Conservation (phyloP, 257 asterid genomes). For the Thymus mandschuricus region DNA sequence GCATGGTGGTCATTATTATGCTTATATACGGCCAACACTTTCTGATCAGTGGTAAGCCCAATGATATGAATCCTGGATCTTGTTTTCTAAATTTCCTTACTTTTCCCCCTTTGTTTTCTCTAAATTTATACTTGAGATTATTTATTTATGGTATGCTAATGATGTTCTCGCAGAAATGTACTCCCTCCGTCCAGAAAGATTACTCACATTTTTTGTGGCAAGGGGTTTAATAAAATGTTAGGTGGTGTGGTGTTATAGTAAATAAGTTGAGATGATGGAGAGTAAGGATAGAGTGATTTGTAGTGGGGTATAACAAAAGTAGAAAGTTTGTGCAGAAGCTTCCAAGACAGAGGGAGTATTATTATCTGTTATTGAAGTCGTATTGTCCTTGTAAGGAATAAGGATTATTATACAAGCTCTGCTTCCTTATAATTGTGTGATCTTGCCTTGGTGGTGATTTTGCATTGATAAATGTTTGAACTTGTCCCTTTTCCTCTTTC, state of each 20-base stretch:
- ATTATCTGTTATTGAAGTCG: slow-evolving; percentile 14
- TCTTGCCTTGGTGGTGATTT: slow-evolving; percentile 5
- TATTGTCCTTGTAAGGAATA: slow-evolving; percentile 24
- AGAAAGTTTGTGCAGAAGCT: no score
- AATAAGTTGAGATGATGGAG: no score
- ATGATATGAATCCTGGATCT: slow-evolving; percentile 21
- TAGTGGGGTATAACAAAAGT: no score
- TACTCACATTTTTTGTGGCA: no score
- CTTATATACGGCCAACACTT: slow-evolving; percentile 60
- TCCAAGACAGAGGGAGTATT: not conserved
- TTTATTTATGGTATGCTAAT: not conserved
- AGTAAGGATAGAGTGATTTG: no score
- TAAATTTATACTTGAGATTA: not conserved
- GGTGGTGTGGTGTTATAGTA: no score
- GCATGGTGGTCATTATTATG: slow-evolving; percentile 69
- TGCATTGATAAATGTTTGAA: not conserved
- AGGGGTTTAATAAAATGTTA: no score
- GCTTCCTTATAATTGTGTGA: slow-evolving; percentile 16
- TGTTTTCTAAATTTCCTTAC: slow-evolving; percentile 1
- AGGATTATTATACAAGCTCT: slow-evolving; percentile 21
- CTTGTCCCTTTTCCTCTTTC: not conserved
- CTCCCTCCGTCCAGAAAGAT: not conserved
- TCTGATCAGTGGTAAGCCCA: slow-evolving; percentile 57
- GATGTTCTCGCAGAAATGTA: slow-evolving; percentile 10
- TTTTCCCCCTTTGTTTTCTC: not conserved